phyloP scores from a whole-genome alignment of 2,329 filamentous ascomycete genomes.

The Ophiostoma triangulosporum region DNA sequence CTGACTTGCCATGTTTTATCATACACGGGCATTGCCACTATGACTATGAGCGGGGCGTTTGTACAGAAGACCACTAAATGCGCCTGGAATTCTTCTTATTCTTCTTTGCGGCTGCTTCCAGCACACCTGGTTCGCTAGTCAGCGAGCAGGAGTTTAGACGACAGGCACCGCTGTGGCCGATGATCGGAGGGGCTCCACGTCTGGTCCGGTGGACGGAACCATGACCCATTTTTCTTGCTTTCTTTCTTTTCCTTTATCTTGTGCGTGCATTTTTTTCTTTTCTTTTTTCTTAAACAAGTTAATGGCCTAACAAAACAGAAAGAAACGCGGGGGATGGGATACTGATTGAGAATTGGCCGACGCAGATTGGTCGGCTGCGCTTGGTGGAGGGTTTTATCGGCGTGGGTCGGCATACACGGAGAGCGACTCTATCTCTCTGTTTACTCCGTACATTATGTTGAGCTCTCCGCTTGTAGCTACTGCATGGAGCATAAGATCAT shows the following conservation, averaged over 20 bases:
- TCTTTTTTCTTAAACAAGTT: not conserved
- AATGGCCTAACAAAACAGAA: not conserved
- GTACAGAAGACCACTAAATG: not conserved
- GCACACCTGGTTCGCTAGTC: not conserved
- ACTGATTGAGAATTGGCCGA: conserved; percentile 11
- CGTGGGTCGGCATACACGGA: conserved; percentile 1
- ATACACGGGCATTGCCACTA: no score
- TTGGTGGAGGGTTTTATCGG: not conserved
- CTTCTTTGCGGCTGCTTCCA: not conserved
- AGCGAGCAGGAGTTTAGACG: not conserved
- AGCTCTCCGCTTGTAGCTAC: no score
- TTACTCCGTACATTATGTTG: no score
- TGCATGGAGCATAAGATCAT: no score
- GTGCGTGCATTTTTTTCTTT: not conserved
- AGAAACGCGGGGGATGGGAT: conserved; percentile 14
- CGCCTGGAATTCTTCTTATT: not conserved
- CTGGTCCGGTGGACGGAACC: conserved; percentile 10
- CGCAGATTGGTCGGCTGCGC: conserved; percentile 9
- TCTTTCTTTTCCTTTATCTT: not conserved
- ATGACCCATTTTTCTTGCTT: not conserved
- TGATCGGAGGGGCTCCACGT: conserved; percentile 10
- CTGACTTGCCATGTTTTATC: no score
- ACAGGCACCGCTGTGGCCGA: conserved; percentile 7
- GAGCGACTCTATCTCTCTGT: no score
- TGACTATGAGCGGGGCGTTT: not conserved